These are phyloP conservation scores for Solanum aculeatissimum DNA, from an alignment of 305 asterid genomes.

Conservation along the genomic window DNA sequence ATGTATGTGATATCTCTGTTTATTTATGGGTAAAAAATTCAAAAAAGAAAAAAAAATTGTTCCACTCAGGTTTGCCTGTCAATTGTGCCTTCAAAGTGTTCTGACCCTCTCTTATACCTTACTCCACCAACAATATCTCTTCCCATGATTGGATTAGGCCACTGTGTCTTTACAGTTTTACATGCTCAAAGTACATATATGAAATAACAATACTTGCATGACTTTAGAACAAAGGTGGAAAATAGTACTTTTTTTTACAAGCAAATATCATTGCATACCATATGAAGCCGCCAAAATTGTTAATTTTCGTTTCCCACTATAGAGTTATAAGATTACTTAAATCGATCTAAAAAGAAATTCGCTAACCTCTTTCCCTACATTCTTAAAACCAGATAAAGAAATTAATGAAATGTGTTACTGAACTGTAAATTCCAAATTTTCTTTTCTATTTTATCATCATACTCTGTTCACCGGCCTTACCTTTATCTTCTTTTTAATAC, in stretches of 20 bases:
- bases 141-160: neutral
- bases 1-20: neutral
- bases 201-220: neutral
- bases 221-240: neutral
- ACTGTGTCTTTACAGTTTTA: neutral
- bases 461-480: neutral
- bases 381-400: neutral
- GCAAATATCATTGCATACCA: neutral
- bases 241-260: neutral
- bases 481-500: neutral
- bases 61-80: neutral
- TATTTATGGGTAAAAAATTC: neutral
- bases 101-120: neutral
- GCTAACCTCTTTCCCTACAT: neutral
- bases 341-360: neutral
- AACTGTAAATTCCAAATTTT: neutral
- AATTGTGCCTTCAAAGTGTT: neutral
- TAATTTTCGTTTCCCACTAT: neutral
- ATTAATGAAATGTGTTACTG: neutral
- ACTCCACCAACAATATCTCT: neutral
- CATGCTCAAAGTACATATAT: neutral
- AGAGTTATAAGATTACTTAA: neutral
- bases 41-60: neutral
- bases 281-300: neutral
- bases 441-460: neutral